A percentile compares a stretch with the other conserved stretches of the same genome.
These are phyloP conservation scores for Beauveria brongniartii DNA, from an alignment of 2,329 filamentous ascomycete genomes.

Conservation along the genomic window DNA sequence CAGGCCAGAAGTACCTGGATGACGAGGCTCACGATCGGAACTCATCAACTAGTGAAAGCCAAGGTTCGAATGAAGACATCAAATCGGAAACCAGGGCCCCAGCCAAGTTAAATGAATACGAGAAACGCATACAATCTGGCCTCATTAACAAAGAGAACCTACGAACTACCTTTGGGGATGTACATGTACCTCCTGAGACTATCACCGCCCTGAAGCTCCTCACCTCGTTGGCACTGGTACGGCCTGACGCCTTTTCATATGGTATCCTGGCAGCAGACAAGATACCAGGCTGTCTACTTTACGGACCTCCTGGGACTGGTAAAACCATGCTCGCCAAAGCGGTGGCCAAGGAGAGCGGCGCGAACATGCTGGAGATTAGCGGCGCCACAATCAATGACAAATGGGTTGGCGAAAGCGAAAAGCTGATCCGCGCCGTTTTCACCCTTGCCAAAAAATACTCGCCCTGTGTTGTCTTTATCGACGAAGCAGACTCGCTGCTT, in stretches of 20 bases:
- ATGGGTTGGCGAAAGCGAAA: conserved; percentile 93
- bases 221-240: conserved; percentile 76
- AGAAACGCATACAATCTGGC: conserved; percentile 73
- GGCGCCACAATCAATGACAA: conserved; percentile 92
- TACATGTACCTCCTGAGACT: conserved; percentile 74
- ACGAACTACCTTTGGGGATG: conserved; percentile 77
- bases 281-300: conserved; percentile 81
- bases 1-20: conserved; percentile 23
- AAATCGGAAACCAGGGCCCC: conserved; percentile 19
- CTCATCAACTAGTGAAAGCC: conserved; percentile 18
- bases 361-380: conserved; percentile 76
- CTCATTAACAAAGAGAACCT: conserved; percentile 77
- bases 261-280: conserved; percentile 86
- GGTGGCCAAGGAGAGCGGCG: conserved; percentile 59
- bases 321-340: conserved; percentile 65
- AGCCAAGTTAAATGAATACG: conserved; percentile 60
- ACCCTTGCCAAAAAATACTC: conserved; percentile 82
- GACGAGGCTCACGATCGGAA: conserved; percentile 21
- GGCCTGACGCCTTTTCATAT: conserved; percentile 93
- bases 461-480: conserved; percentile 91
- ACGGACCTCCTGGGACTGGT: conserved; percentile 77
- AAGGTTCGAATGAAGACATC: conserved; percentile 21
- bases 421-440: conserved; percentile 90
- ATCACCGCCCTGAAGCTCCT: conserved; percentile 82
- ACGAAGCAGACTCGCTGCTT: conserved; percentile 91